Base-by-base conservation (phyloP, 495 filamentous ascomycete species). In the Penicillium steckii region DNA sequence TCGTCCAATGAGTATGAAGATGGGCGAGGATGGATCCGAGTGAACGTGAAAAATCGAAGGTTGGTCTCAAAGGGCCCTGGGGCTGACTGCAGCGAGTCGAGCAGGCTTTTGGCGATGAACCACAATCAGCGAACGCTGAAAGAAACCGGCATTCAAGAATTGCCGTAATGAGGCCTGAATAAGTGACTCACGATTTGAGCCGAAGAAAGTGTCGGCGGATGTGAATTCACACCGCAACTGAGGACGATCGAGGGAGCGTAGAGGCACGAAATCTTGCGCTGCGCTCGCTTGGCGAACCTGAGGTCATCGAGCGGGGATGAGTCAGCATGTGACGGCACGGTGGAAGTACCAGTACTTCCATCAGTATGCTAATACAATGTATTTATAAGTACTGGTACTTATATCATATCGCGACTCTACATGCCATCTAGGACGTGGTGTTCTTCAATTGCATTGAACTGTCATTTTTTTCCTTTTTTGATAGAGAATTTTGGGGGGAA, bases 301-400 rank as follows among this genome's bases (percentile, higher is more conserved):
- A 61, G 59, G 59, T 61, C 59, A 59, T 55, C 52, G 46, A 41
- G 25, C 15, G 22, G 49, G 52, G 49, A 41, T 61, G 50, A 64
- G 44, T 64, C 61, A 64, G 54, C 61, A 48, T 17, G 12, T 22
- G n/a, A 44, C 26, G 24, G 26, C 13, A 12, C 29, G 52, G 3
- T n/a, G 10, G 30, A 15, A 12, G 38, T 41, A 41, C 19, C 7
- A 19, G 0, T 41, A 41, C 38, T 22, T 41, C 5, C 0, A 37
- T 0, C 5, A 15, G 3, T 15, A 37, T 17, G 18, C 3, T 15
- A 2, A 15, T 18, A n/a, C 4, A 15, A 18, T 37, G 33, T 37
- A 7, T 4, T 1, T 0, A 1, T 0, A 23, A 4, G 38, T 41
- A 41, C 38, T 9, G 6, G 9, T 41, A 41, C 38, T 18, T 37